Percentiles rank a stretch among this genome's conserved stretches.
phyloP scores from a whole-genome alignment of 169 alveolate species.

The Perkinsus olseni region DNA sequence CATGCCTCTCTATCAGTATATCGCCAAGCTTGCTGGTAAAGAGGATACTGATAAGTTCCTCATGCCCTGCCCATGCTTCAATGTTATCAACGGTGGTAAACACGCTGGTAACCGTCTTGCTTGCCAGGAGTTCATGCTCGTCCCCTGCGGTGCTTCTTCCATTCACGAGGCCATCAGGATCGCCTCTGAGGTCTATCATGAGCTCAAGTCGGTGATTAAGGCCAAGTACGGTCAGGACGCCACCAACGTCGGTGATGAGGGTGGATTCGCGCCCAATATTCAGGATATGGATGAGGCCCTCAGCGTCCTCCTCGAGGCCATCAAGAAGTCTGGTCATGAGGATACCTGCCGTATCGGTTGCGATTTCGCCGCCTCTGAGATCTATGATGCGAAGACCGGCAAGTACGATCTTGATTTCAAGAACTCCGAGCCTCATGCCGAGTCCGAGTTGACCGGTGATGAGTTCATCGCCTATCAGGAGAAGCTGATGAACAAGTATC shows the following conservation, averaged over 20 bases:
- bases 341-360: constrained; percentile 83
- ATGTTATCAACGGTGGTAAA: constrained; percentile 91
- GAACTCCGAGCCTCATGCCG: constrained; percentile 66
- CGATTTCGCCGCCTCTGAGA: constrained; percentile 99
- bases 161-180: constrained; percentile 78
- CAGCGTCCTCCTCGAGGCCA: constrained; percentile 86
- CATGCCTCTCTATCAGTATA: constrained; percentile 80
- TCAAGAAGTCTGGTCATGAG: constrained; percentile 88
- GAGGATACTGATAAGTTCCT: constrained; percentile 73
- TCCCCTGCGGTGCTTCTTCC: constrained; percentile 90
- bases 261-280: constrained; percentile 97
- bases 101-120: no score
- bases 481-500: constrained; percentile 67
- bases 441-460: constrained; percentile 63
- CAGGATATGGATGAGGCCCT: constrained; percentile 89
- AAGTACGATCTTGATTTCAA: constrained; percentile 89
- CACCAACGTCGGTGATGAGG: no score
- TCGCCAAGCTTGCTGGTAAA: constrained; percentile 88
- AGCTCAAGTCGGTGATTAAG: constrained; percentile 77
- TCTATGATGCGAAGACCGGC: constrained; percentile 70
- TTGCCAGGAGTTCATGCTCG: constrained; percentile 89
- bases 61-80: constrained; percentile 84
- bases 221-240: constrained; percentile 93
- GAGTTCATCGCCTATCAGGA: constrained; percentile 78
- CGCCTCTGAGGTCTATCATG: constrained; percentile 89